Evolutionary conservation across 495 filamentous ascomycete species (phyloP).

Genomic region (Elasticomyces elasticus): DNA sequence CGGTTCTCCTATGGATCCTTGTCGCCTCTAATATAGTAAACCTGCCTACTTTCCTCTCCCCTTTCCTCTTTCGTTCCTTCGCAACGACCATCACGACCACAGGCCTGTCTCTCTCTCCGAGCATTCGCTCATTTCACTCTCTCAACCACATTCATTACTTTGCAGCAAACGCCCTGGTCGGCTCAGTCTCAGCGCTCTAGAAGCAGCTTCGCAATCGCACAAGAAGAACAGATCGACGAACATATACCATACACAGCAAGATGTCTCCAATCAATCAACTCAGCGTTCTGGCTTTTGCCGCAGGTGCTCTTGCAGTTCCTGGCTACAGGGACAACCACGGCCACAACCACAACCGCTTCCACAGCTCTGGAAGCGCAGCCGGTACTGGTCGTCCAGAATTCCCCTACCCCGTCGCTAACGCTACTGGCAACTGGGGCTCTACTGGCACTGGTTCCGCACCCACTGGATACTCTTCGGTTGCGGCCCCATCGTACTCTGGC

Average conservation of each 20-base stretch:
- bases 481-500: not conserved
- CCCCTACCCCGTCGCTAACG: conserved; percentile 18
- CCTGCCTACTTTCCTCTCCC: conserved; percentile 3
- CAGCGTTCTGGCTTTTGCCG: conserved; percentile 17
- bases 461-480: not conserved
- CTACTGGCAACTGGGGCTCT: conserved; percentile 10
- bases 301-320: conserved; percentile 13
- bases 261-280: conserved; percentile 20
- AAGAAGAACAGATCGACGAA: not conserved
- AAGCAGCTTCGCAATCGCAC: conserved; percentile 7
- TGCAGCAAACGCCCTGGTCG: conserved; percentile 33
- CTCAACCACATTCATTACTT: conserved; percentile 26
- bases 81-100: conserved; percentile 13
- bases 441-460: conserved; percentile 16
- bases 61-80: conserved; percentile 13
- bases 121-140: conserved; percentile 33
- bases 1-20: conserved; percentile 1
- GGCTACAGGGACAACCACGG: not conserved
- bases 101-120: conserved; percentile 21
- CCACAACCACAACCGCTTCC: conserved; percentile 13
- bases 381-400: conserved; percentile 15
- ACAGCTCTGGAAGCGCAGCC: conserved; percentile 9
- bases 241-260: not conserved
- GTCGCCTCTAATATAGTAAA: not conserved
- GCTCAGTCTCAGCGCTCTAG: conserved; percentile 19